Base-by-base conservation (phyloP, 345 rosid species). In the Alliaria petiolata region DNA sequence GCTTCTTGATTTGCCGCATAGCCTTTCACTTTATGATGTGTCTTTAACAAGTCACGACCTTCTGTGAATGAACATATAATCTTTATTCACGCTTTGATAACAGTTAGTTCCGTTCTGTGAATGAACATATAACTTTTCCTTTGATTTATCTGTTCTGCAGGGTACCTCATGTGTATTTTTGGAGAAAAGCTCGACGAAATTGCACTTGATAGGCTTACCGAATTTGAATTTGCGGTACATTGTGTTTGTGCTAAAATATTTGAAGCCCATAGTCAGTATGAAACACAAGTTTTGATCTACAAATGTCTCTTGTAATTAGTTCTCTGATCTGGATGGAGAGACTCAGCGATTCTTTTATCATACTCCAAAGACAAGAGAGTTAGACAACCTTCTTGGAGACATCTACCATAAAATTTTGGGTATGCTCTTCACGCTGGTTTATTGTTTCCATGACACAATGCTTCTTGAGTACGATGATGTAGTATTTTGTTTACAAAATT, bases 361-460 rank as follows among this genome's bases (percentile, higher is more conserved):
- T 62, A 91, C 96, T 15, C 80, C 95, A 35, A 93, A 89, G 85
- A 91, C 98, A 65, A 78, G 88, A 66, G 97, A 93, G 79, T 71
- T 93, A 81, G 96, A 91, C 72, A 78, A 80, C 62, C 87, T 86
- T 79, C 90, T 93, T 49, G 97, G 98, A 78, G 98, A 93, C 77
- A 85, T 93, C 72, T 91, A 91, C 81, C 98, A 93, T 66, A 93
- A 93, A 82, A 87, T 88, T 72, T 75, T 93, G 65, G 98, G 98
- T 78, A 76, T 34, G 75, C 43, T 57, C 42, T 70, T 36, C 22
- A 47, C 45, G 52, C 33, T 71, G 6, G 25, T 63, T 53, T 6
- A 5, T 69, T 3, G 13, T 30, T 22, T 56, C 28, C 45, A 17
- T 22, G 30, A 61, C 44, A 34, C 52, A 33, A n/a, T 64, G 57